Conservation (phyloP, 371 early-diverging fungal genomes). For the Blastocladiella emersonii region DNA sequence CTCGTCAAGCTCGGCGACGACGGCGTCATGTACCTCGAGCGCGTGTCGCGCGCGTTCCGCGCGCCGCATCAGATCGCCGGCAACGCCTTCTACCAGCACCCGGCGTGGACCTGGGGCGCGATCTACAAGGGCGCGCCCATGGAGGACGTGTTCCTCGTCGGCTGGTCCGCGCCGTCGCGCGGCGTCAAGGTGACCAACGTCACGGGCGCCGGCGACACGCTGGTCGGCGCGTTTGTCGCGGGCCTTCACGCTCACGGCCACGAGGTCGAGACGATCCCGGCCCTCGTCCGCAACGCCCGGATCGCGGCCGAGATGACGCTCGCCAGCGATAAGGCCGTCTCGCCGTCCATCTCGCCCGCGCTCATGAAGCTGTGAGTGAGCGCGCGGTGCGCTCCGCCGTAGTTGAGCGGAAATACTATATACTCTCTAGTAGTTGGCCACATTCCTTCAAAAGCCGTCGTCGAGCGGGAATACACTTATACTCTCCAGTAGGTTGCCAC, state of each 20-base stretch:
- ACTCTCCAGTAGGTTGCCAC: too few species aligned
- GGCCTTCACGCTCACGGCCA: background rate
- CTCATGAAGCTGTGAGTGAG: too few species aligned
- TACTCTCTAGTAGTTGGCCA: too few species aligned
- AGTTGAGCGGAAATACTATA: too few species aligned
- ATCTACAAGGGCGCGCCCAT: background rate
- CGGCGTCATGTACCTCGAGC: constrained; percentile 26
- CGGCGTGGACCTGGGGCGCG: background rate
- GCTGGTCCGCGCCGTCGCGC: background rate
- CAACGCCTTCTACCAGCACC: background rate
- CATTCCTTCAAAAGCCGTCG: too few species aligned
- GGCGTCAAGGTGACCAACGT: constrained; percentile 15
- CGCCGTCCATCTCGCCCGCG: too few species aligned
- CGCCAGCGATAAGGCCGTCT: background rate
- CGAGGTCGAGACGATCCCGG: background rate
- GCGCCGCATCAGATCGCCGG: background rate
- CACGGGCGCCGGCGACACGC: constrained; percentile 52
- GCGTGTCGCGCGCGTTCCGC: background rate
- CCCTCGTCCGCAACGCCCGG: background rate
- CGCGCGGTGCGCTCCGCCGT: too few species aligned
- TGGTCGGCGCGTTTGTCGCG: constrained; percentile 8
- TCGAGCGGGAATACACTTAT: too few species aligned
- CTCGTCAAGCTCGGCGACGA: constrained; percentile 42
- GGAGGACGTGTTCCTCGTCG: background rate
- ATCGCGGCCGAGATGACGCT: background rate